Conservation (phyloP, 2,329 filamentous ascomycete species). For the Cladosporium oxysporum region DNA sequence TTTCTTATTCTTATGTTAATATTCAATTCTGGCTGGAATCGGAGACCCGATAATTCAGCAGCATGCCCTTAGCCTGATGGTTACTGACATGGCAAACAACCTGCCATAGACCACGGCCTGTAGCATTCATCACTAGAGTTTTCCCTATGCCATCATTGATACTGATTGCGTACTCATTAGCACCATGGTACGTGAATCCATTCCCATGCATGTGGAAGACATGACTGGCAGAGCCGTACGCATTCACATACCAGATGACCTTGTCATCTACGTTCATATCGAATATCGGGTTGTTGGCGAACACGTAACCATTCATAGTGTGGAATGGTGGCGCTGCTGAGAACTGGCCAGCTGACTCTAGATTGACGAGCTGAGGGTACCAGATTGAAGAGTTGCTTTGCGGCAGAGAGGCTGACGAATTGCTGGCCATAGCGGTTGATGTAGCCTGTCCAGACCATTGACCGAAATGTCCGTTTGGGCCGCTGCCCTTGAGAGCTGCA, state of each 20-base stretch:
- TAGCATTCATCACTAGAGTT: constrained; percentile 33
- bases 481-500: constrained; percentile 9
- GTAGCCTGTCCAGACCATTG: constrained; percentile 8
- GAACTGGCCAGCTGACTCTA: constrained; percentile 15
- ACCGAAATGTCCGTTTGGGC: constrained; percentile 3
- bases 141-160: constrained; percentile 33
- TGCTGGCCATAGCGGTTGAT: constrained; percentile 10
- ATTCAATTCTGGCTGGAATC: neutral
- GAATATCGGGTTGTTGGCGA: constrained; percentile 34
- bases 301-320: constrained; percentile 35
- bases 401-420: neutral
- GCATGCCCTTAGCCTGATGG: constrained; percentile 30
- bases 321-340: constrained; percentile 28
- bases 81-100: constrained; percentile 31
- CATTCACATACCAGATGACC: constrained; percentile 37
- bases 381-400: constrained; percentile 27
- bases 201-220: constrained; percentile 38
- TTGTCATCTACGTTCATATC: constrained; percentile 35
- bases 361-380: constrained; percentile 29
- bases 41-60: constrained; percentile 26
- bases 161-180: constrained; percentile 15
- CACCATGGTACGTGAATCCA: constrained; percentile 27
- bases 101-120: constrained; percentile 30
- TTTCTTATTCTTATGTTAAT: constrained; percentile 1
- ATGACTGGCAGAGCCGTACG: constrained; percentile 30